phyloP scores from a whole-genome alignment of 208 protist species.

The Leishmania turanica region DNA sequence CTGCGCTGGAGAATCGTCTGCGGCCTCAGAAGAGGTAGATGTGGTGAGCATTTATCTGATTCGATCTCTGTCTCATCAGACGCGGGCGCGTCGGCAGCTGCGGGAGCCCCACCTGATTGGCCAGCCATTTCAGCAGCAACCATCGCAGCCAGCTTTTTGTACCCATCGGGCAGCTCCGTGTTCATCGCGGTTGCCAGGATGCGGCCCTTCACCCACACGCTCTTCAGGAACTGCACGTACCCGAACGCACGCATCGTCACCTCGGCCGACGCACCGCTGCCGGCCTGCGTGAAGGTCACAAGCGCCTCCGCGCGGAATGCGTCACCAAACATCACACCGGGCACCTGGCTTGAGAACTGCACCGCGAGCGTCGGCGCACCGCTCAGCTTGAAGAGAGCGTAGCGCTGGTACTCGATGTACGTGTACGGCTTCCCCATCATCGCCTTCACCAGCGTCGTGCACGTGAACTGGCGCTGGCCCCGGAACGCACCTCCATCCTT shows the following conservation, averaged over 20 bases:
- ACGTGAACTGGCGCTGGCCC: slow-evolving; percentile 59
- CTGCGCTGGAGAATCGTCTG: slow-evolving; percentile 32
- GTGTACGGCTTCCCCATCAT: slow-evolving; percentile 56
- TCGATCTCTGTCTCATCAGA: neutral
- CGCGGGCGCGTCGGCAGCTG: neutral
- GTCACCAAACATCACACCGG: slow-evolving; percentile 63
- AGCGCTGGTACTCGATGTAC: slow-evolving; percentile 68
- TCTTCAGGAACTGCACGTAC: slow-evolving; percentile 63
- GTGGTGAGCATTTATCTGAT: neutral
- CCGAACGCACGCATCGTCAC: slow-evolving; percentile 32
- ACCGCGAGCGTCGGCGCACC: slow-evolving; percentile 53
- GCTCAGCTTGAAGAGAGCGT: slow-evolving; percentile 57
- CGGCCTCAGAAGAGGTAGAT: slow-evolving; percentile 6
- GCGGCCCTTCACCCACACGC: slow-evolving; percentile 48
- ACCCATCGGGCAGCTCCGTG: slow-evolving; percentile 52
- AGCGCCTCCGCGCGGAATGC: slow-evolving; percentile 61
- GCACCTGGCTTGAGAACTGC: slow-evolving; percentile 65
- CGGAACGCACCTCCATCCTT: slow-evolving; percentile 41
- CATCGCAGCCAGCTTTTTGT: slow-evolving; percentile 48
- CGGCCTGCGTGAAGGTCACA: slow-evolving; percentile 44
- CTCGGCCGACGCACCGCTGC: slow-evolving; percentile 30
- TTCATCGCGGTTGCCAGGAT: slow-evolving; percentile 43
- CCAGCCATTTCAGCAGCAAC: slow-evolving; percentile 33
- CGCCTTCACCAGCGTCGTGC: slow-evolving; percentile 57
- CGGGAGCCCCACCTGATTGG: neutral